These are phyloP conservation scores for Echites panduratus DNA, from an alignment of 257 asterid genomes.

Conservation along the genomic window DNA sequence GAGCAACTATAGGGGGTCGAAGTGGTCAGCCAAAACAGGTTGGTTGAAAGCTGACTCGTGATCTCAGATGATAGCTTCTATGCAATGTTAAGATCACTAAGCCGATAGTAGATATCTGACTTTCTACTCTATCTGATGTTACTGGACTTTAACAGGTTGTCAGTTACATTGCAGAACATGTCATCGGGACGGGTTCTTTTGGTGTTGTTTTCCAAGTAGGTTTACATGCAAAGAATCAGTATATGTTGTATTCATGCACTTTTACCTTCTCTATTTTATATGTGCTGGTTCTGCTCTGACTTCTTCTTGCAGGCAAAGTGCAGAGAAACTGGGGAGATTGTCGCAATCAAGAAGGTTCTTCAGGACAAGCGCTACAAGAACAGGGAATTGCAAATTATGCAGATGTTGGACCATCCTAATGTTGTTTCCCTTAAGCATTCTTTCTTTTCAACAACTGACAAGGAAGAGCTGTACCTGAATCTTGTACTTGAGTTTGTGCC, in stretches of 20 bases:
- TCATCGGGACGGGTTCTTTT: constrained; percentile 95
- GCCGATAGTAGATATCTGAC: constrained; percentile 2
- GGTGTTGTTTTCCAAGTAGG: constrained; percentile 95
- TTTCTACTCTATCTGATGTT: constrained; percentile 11
- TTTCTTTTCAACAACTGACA: constrained; percentile 79
- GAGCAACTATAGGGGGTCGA: constrained; percentile 85
- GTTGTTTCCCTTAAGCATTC: constrained; percentile 87
- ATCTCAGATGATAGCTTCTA: constrained; percentile 17
- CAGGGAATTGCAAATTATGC: constrained; percentile 95
- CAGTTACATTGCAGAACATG: constrained; percentile 94
- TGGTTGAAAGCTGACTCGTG: constrained; percentile 19
- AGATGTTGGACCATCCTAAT: constrained; percentile 97
- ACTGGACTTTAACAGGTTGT: constrained; percentile 53
- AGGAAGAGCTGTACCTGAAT: constrained; percentile 89
- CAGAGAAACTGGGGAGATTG: constrained; percentile 91
- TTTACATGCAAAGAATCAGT: constrained; percentile 16
- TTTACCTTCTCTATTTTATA: not conserved
- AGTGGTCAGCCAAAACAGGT: constrained; percentile 96
- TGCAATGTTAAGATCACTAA: constrained; percentile 21
- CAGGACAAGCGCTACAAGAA: constrained; percentile 98
- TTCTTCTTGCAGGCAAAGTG: constrained; percentile 73
- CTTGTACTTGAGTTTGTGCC: constrained; percentile 95
- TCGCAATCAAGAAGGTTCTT: constrained; percentile 95
- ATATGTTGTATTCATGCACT: constrained; percentile 8
- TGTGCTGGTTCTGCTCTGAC: constrained; percentile 19